Evolutionary conservation across 169 alveolate genomes (phyloP), one percentile per base, ranked within the genome.

Genomic region (Cytauxzoon felis): DNA sequence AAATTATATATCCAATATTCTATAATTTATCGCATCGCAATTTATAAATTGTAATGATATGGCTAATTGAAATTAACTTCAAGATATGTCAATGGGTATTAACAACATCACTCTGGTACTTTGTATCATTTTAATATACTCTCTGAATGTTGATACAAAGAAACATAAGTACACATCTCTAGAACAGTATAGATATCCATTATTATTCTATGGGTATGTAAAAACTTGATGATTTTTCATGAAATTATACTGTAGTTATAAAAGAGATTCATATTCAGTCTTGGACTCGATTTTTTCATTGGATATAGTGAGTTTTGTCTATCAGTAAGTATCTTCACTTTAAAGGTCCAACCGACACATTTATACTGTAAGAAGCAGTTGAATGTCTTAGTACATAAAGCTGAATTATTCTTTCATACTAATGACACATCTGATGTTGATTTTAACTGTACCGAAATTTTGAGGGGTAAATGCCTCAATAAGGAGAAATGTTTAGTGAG

Each of bases 341-440:
- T 42, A 43, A 73, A 78, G 32, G 48, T 6, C 23, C 11, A 0
- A 8, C 60, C 7, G 23, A 33, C 26, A 52, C 43, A 29, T 38
- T n/a, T 73, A 24, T 18, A 23, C 1, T 73, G 83, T 38, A 52
- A 41, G 16, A 9, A 42, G 18, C 64, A 32, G 13, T 59, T 73
- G 1, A 62, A 54, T 3, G 78, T 73, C 8, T 53, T 56, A 27
- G 78, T 73, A 6, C 83, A 73, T 49, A 73, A 61, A 56, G 83
- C 78, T 18, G 50, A n/a, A 24, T 5, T 67, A 2, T n/a, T n/a
- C n/a, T n/a, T n/a, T n/a, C 34, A 18, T 43, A 29, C 16, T 16
- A 29, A 11, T 3, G 70, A n/a, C 5, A 2, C 4, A 2, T 23
- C 32, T 4, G 49, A 27, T 7, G 54, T 24, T n/a, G 7, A 19